These are phyloP conservation scores for Leptographium radiaticola DNA, from an alignment of 2,329 filamentous ascomycete genomes.

Conservation along the genomic window DNA sequence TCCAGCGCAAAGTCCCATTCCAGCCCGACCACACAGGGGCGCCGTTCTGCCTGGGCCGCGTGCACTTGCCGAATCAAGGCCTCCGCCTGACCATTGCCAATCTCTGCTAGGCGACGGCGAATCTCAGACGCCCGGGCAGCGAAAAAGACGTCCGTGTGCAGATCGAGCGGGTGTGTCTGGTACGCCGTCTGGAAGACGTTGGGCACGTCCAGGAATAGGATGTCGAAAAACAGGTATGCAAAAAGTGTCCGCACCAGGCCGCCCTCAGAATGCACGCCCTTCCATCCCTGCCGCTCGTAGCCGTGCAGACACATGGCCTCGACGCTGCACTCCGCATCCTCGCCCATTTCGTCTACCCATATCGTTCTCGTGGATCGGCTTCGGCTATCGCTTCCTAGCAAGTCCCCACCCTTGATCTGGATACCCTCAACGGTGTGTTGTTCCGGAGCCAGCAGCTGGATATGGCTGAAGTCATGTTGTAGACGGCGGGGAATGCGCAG, in stretches of 20 bases:
- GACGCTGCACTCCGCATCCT: slow-evolving; percentile 56
- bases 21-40: slow-evolving; percentile 80
- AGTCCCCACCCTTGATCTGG: slow-evolving; percentile 44
- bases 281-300: slow-evolving; percentile 77
- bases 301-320: slow-evolving; percentile 87
- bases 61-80: slow-evolving; percentile 56
- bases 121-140: slow-evolving; percentile 77
- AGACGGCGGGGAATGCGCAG: slow-evolving; percentile 71
- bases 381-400: slow-evolving; percentile 24
- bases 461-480: slow-evolving; percentile 88
- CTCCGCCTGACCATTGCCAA: slow-evolving; percentile 68
- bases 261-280: slow-evolving; percentile 87
- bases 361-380: slow-evolving; percentile 52
- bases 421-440: slow-evolving; percentile 67
- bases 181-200: slow-evolving; percentile 96
- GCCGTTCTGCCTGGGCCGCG: slow-evolving; percentile 50
- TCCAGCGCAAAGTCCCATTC: slow-evolving; percentile 77
- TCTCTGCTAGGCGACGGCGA: slow-evolving; percentile 72
- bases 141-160: slow-evolving; percentile 90
- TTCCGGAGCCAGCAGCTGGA: slow-evolving; percentile 60
- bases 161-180: slow-evolving; percentile 84
- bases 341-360: slow-evolving; percentile 62
- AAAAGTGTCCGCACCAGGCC: slow-evolving; percentile 86
- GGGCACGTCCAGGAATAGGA: slow-evolving; percentile 83
- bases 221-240: slow-evolving; percentile 82